Base-by-base conservation (phyloP, 257 asterid species). In the Rehmannia glutinosa region DNA sequence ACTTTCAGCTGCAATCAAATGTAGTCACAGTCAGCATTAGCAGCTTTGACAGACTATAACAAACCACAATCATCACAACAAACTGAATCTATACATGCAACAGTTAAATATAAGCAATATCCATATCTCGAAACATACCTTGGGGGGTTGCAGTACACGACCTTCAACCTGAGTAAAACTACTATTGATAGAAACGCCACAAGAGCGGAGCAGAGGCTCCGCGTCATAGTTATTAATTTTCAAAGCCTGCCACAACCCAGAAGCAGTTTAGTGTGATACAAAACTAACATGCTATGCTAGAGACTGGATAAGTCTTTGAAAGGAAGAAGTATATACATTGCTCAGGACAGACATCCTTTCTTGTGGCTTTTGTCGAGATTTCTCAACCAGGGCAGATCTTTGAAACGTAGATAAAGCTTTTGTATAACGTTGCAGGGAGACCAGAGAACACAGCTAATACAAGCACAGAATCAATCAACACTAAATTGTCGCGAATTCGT, bases 351-450 rank as follows among this genome's bases (percentile, higher is more conserved):
- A 62, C 95, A 91, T 91, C 73, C 96, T 78, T 66, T 91, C 98
- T 32, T 83, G 95, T 1, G 96, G 98, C 75, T 89, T 91, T 52
- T 91, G 98, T 6, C 98, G 81, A 4, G 98, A 91, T 71, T 91
- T 91, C 77, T 91, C 98, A 11, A 88, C 96, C 33, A 91, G 64
- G 5, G 96, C 82, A 57, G 96, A 66, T 74, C 96, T 84, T 76
- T 92, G 98, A 30, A 88, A 80, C 30, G 87, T 82, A 15, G 91
- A 72, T 13, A 91, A 64, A 7, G 98, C 82, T 82, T 89, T 91
- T 4, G 98, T 91, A 62, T 91, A 91, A 0, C 98, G 85, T 85
- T 91, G 98, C 79, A 91, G 73, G 3, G 98, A 85, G 33, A 91
- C 81, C 80, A 91, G 68, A 15, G 86, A 61, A 49, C 98, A 91